Conservation (phyloP, 345 rosid species). For the Eutrema japonicum region DNA sequence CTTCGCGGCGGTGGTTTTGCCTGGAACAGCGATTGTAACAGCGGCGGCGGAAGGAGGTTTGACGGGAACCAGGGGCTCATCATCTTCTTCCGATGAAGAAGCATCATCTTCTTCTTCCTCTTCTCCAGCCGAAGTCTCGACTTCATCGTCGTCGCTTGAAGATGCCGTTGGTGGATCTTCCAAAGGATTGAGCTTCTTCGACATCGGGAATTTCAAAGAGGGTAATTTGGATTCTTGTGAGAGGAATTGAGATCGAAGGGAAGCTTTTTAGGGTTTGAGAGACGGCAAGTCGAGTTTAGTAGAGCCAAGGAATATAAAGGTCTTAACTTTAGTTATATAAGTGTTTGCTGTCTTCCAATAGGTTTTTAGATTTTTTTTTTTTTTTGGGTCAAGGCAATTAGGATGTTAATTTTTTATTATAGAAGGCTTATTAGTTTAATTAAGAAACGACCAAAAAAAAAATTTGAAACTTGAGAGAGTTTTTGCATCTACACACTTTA, state of each 20-base stretch:
- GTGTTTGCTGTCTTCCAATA: conserved; percentile 35
- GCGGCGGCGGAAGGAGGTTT: conserved; percentile 10
- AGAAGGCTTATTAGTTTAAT: background rate
- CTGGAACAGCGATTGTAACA: conserved; percentile 4
- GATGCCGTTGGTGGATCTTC: conserved; percentile 45
- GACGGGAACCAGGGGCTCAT: background rate
- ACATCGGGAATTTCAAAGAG: background rate
- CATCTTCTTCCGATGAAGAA: conserved; percentile 37
- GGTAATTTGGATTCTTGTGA: too few species aligned
- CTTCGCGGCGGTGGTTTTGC: conserved; percentile 4
- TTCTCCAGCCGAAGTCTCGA: conserved; percentile 28
- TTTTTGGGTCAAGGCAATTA: background rate
- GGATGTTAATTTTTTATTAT: background rate
- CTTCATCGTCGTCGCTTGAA: conserved; percentile 49
- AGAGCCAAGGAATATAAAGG: conserved; percentile 24
- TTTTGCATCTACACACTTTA: too few species aligned
- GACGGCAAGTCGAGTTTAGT: background rate
- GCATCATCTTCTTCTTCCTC: conserved; percentile 27
- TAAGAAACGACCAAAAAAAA: background rate
- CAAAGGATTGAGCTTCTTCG: conserved; percentile 30
- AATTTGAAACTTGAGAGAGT: too few species aligned
- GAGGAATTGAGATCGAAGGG: background rate
- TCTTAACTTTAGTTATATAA: background rate
- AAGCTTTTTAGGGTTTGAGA: conserved; percentile 28
- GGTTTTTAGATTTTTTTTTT: background rate